Evolutionary conservation across 805 yeast genomes (phyloP), one percentile per base, ranked within the genome.

Genomic region (Spathaspora girioi): DNA sequence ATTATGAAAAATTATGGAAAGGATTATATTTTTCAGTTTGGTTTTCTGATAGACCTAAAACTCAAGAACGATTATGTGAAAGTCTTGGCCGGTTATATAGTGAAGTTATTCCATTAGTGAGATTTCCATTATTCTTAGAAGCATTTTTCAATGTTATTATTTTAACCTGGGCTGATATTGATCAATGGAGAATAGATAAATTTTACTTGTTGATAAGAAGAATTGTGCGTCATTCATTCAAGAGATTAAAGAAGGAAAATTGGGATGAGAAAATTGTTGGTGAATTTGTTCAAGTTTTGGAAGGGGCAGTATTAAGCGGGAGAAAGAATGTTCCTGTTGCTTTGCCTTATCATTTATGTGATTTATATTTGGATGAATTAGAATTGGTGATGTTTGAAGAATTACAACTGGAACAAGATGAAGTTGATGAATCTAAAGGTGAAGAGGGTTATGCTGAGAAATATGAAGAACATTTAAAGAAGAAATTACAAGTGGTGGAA

Each of bases 11-110:
- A 65, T 73, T 94, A 53, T 94, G 99, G 97, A 91, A 89, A 69
- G 99, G 98, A n/a, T 76, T 94, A 41, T 94, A 86, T 69, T 94
- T 78, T 64, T 82, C 96, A 10, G 89, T 94, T 96, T 94, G 99
- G 98, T 90, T 87, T 71, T 81, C 96, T 64, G 99, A 94, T 67
- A 82, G 92, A 63, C 96, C 97, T 26, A 78, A 87, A 60, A 94
- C 96, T 20, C 99, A 94, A 69, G 97, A 91, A 67, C 73, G 84
- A 53, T 73, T 94, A 38, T 96, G 97, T 2, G 79, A 77, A 46
- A 83, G 81, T 43, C 72, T 94, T 55, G 96, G 93, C 1, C 74
- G 68, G 67, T 77, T 71, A 23, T 82, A 74, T 54, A 72, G 79
- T 15, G 70, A 71, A 15, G 68, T 70, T 19, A 70, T 80, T 14